Base-by-base conservation (phyloP, 2,329 filamentous ascomycete genomes). In the Aureobasidium sp. region DNA sequence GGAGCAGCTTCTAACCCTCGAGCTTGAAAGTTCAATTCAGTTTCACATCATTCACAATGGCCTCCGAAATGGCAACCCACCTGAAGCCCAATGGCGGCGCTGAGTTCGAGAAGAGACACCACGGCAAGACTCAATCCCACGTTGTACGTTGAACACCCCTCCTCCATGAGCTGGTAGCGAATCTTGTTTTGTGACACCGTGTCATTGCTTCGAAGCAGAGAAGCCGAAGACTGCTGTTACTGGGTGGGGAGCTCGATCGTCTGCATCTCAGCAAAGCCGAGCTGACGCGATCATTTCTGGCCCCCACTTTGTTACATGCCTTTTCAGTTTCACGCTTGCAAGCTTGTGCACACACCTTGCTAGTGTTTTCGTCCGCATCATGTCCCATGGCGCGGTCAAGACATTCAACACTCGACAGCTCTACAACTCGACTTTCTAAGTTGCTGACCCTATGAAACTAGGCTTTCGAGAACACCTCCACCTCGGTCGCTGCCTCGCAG, bases 401-500 rank as follows among this genome's bases (percentile, higher is more conserved):
- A 36, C 27, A 13, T 3, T 25, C 4, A 21, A 21, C 25, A 42
- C 13, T 25, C 9, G 27, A 7, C n/a, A 21, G 16, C 29, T 36
- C 11, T 21, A 32, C 11, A 36, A 15, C 8, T 37, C 27, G 7
- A 37, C 9, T 13, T 34, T 34, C 45, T 47, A 58, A 39, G 36
- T 41, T 53, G 16, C 62, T 47, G 34, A 57, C 30, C 7, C n/a
- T 47, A 21, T 44, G 42, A 21, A 21, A 41, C 15, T 76, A 97
- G 94, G 94, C 94, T 65, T 99, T 99, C 76, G 94, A 99, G 80
- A 97, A 97, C 85, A 96, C 94, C 69, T 97, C 93, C 62, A 99
- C 94, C 73, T 97, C 91, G 71, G 93, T 99, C 67, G 94, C 94
- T 65, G 94, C 94, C 62, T 95, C 92, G 64, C 94, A 99, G 82